Evolutionary conservation across 352 stramenopile genomes (phyloP), one percentile per base, ranked within the genome.

Genomic region (Pythium guiyangense): DNA sequence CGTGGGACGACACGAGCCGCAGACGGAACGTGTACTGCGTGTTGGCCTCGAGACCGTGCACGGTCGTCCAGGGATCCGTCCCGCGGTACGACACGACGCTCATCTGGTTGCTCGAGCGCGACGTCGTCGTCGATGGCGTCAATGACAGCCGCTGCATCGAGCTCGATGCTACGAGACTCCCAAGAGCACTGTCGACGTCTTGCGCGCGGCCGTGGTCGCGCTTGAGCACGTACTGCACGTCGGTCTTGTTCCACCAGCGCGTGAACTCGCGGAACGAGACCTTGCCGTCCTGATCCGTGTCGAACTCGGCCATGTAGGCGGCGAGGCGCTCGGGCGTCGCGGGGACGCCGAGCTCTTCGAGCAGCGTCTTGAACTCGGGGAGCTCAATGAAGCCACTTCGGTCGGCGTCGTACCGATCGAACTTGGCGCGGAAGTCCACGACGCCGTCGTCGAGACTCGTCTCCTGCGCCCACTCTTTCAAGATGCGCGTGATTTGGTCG

Each of bases 261-360:
- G 78, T 81, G 51, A 98, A 97, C 62, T 97, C 84, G 2, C 76
- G 44, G 48, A 92, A 95, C 34, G 82, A 93, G 37, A 98, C 84
- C 49, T 78, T 84, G 51, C 86, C 90, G 60, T 96, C 84, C 14
- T 70, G 64, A 59, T 96, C 75, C 5, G 69, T 65, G 48, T 96
- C 88, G 29, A 97, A 92, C 46, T 84, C 84, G 34, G 71, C 70
- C 56, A 96, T 74, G 45, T 96, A 96, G n/a, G 81, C 74, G 20
- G 74, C 72, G 34, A 97, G 73, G 22, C 86, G 81, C 59, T 97
- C 90, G 9, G 76, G 74, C 8, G 84, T 92, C 2, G 80, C 71
- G 2, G 80, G 58, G 6, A 97, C 86, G 12, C 89, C 90, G 12
- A 97, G 73, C 46, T 96, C 89, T 15, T 85, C 74, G 20, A 97